Evolutionary conservation across 176 grass and related monocot genomes (phyloP).

Genomic region (Panicum miliaceum): DNA sequence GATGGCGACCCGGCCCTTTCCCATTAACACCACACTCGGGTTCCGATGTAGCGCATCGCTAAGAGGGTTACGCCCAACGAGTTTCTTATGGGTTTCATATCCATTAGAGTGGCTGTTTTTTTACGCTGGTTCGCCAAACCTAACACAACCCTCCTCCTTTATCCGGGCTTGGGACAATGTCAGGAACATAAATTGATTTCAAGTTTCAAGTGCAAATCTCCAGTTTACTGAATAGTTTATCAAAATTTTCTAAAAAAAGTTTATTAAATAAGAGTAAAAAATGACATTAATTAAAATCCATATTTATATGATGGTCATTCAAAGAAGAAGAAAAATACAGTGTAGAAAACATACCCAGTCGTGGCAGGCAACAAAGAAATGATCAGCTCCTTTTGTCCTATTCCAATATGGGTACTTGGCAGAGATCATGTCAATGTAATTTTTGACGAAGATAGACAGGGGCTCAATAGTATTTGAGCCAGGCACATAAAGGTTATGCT

Average conservation of each 20-base stretch:
- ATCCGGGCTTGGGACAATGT: no score
- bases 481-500: slow-evolving; percentile 78
- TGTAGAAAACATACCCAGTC: slow-evolving; percentile 77
- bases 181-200: background rate
- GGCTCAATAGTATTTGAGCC: slow-evolving; percentile 68
- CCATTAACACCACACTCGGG: no score
- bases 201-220: background rate
- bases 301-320: background rate
- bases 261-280: background rate
- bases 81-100: no score
- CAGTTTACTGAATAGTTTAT: background rate
- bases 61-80: no score
- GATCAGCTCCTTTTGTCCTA: slow-evolving; percentile 82
- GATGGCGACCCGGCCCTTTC: no score
- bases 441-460: slow-evolving; percentile 73
- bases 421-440: slow-evolving; percentile 78
- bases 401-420: slow-evolving; percentile 87
- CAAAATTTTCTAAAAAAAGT: background rate
- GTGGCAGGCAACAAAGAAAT: slow-evolving; percentile 95
- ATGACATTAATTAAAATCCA: background rate
- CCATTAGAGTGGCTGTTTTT: no score
- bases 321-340: slow-evolving; percentile 13
- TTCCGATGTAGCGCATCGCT: no score
- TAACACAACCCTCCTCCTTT: no score
- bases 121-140: no score